Base-by-base conservation (phyloP, 306 rosid genomes). In the Vicia faba region DNA sequence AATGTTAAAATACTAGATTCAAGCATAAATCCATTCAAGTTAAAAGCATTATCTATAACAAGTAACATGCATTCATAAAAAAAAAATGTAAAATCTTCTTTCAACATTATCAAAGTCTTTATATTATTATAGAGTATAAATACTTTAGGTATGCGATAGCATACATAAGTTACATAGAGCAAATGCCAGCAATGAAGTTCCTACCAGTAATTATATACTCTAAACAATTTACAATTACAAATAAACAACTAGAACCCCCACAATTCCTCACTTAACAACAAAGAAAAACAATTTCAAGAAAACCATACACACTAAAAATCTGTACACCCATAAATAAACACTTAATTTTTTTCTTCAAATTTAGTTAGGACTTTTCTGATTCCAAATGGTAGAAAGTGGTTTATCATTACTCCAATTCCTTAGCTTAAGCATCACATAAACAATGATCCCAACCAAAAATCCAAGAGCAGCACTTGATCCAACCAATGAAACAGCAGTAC, bases 401-500 rank as follows among this genome's bases (percentile, higher is more conserved):
- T 68, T 39, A 40, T 68, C 74, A 44, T 5, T 68, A 5, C 57
- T 49, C 74, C 74, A 68, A 60, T 29, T 60, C 49, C 79, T 75
- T 5, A 75, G 8, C 57, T 13, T 68, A 60, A 75, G 79, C n/a
- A 75, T 11, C 12, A 40, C 57, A 50, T 25, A 68, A 28, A 67
- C 33, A 59, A 75, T 29, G 74, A 68, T 68, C 13, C 79, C 79
- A 67, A 12, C 12, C 13, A 75, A 60, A 68, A 75, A 75, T 0
- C 79, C 79, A 59, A 75, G 79, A 8, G 79, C 79, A 8, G 79
- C 79, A 68, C 79, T 75, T 49, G 79, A 75, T 0, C 79, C 79
- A 19, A 75, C 74, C 41, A 75, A 19, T 3, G 79, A 75, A 60
- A 75, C 79, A 16, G 79, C 64, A 49, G 79, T 67, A 10, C 62